Evolutionary conservation across 106 monocot species (phyloP).

Genomic region (Dactylorhiza incarnata): DNA sequence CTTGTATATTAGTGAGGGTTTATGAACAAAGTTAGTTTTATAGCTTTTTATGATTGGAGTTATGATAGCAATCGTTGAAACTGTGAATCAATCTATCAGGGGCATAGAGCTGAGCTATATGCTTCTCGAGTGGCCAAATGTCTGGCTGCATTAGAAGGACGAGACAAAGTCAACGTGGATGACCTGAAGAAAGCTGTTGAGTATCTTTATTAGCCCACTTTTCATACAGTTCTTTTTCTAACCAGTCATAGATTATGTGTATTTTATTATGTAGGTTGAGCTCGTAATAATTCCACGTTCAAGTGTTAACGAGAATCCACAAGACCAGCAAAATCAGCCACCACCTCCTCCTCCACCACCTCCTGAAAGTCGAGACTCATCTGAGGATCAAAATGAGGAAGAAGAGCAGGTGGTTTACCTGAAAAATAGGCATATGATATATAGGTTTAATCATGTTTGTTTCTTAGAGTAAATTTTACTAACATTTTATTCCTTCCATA

Average conservation of each 20-base stretch:
- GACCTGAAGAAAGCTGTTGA: conserved; percentile 99
- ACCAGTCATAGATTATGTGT: background rate
- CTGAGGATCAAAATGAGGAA: conserved; percentile 79
- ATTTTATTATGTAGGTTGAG: conserved; percentile 57
- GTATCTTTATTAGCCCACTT: conserved; percentile 16
- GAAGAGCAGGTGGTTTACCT: conserved; percentile 67
- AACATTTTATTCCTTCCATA: conserved; percentile 1
- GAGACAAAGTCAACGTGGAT: conserved; percentile 90
- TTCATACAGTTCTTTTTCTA: background rate
- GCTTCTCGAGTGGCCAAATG: conserved; percentile 98
- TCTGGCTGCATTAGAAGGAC: conserved; percentile 89
- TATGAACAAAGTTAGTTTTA: background rate
- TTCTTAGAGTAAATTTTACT: background rate
- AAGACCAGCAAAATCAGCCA: conserved; percentile 79
- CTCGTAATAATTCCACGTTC: conserved; percentile 95
- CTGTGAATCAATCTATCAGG: conserved; percentile 31
- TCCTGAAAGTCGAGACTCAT: conserved; percentile 74
- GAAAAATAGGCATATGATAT: background rate
- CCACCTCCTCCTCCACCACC: conserved; percentile 85
- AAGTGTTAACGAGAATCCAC: conserved; percentile 64
- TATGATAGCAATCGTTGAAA: background rate
- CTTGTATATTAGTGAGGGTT: background rate
- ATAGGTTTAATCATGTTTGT: background rate
- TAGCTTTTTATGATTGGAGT: background rate
- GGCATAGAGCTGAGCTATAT: conserved; percentile 94